phyloP scores from a whole-genome alignment of 1,284 basidiomycete genomes.

The Stygiomarasmius scandens region DNA sequence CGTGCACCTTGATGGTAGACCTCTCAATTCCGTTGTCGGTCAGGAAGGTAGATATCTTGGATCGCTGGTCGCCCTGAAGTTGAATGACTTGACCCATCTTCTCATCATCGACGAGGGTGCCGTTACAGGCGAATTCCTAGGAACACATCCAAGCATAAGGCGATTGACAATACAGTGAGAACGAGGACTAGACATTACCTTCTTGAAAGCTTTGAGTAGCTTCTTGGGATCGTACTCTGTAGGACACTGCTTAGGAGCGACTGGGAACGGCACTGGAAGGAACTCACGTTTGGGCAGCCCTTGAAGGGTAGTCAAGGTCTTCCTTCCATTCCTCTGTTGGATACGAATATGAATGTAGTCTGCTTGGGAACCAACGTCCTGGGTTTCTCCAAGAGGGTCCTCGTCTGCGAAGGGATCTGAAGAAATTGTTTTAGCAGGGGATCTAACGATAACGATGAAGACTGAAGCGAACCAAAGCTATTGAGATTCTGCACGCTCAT shows the following conservation, averaged over 20 bases:
- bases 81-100: conserved; percentile 98
- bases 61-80: conserved; percentile 97
- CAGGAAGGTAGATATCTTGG: conserved; percentile 89
- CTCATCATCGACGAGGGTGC: conserved; percentile 95
- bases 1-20: conserved; percentile 82
- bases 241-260: conserved; percentile 18
- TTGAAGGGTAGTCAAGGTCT: conserved; percentile 98
- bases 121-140: conserved; percentile 99
- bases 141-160: neutral
- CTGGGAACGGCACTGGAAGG: conserved; percentile 5
- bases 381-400: conserved; percentile 73
- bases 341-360: conserved; percentile 96
- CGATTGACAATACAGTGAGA: neutral
- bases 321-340: conserved; percentile 99
- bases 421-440: conserved; percentile 16
- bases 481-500: conserved; percentile 92
- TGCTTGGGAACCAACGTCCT: conserved; percentile 81
- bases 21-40: conserved; percentile 75
- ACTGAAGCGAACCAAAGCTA: conserved; percentile 63
- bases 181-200: conserved; percentile 50
- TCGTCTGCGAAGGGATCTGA: conserved; percentile 94
- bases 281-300: conserved; percentile 88
- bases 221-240: conserved; percentile 98
- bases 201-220: conserved; percentile 98
- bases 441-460: conserved; percentile 30